Percentiles rank a stretch among this genome's conserved stretches.
Evolutionary conservation across 140 eudicot species (phyloP).

Genomic region (Anethum foeniculum): DNA sequence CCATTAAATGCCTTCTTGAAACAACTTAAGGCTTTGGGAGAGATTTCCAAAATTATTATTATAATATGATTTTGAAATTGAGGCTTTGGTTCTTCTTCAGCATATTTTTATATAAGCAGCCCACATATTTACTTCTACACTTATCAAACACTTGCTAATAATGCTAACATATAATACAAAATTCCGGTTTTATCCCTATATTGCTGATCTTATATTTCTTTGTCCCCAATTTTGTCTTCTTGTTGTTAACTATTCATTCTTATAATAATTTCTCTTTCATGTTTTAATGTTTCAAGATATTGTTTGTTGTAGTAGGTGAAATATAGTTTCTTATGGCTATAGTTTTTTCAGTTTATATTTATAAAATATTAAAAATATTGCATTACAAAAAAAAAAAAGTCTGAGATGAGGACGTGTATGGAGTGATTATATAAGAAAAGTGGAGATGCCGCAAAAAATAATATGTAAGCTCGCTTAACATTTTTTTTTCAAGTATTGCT

Average conservation of each 20-base stretch:
- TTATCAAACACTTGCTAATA: background rate
- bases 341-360: background rate
- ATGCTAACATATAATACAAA: background rate
- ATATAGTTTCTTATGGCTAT: background rate
- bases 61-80: background rate
- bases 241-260: background rate
- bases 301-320: background rate
- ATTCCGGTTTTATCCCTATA: background rate
- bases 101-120: background rate
- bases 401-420: background rate
- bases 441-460: background rate
- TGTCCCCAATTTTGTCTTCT: background rate
- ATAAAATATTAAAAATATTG: background rate
- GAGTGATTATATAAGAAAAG: background rate
- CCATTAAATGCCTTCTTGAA: background rate
- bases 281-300: background rate
- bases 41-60: background rate
- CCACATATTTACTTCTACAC: slow-evolving; percentile 1
- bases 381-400: background rate
- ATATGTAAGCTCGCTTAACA: background rate
- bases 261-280: background rate
- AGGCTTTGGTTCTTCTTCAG: background rate
- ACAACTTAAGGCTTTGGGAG: background rate
- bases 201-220: background rate
- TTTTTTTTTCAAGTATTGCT: background rate